Conservation (phyloP, 2,329 filamentous ascomycete genomes). For the Fusarium setosum region DNA sequence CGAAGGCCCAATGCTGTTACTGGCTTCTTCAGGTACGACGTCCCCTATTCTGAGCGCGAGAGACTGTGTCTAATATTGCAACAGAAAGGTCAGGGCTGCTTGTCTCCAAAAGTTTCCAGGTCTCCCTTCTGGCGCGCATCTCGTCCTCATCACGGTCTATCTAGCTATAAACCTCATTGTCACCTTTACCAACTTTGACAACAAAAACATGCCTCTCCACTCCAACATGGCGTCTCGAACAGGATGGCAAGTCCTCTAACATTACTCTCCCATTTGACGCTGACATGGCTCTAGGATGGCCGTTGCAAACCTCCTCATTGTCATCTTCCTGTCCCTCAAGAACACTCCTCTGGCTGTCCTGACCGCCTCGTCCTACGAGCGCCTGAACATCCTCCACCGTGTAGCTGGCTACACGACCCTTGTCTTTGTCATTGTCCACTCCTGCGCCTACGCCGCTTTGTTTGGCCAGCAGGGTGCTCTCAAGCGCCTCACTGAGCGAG, state of each 20-base stretch:
- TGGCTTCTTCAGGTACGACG: conserved; percentile 30
- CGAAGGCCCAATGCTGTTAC: conserved; percentile 15
- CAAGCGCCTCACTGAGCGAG: conserved; percentile 47
- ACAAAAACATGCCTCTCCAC: conserved; percentile 42
- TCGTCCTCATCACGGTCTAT: conserved; percentile 44
- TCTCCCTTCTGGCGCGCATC: conserved; percentile 49
- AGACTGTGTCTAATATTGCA: conserved; percentile 6
- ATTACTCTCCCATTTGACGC: neutral
- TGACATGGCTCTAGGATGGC: conserved; percentile 48
- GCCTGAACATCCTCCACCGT: conserved; percentile 68
- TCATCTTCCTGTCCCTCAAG: conserved; percentile 66
- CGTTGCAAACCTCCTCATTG: conserved; percentile 60
- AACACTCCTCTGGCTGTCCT: conserved; percentile 68
- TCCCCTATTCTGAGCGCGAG: neutral
- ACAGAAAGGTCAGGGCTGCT: conserved; percentile 43
- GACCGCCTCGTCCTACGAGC: conserved; percentile 67
- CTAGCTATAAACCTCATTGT: conserved; percentile 48
- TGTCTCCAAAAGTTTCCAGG: conserved; percentile 41
- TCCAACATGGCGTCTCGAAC: conserved; percentile 52
- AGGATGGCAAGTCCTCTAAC: conserved; percentile 48
- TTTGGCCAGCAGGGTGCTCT: conserved; percentile 48
- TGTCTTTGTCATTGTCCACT: conserved; percentile 58
- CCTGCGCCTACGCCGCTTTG: conserved; percentile 54
- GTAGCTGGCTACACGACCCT: conserved; percentile 63
- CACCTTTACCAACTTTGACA: conserved; percentile 49